These are phyloP conservation scores for Penicillium vulpinum DNA, from an alignment of 2,329 filamentous ascomycete species.

Conservation along the genomic window DNA sequence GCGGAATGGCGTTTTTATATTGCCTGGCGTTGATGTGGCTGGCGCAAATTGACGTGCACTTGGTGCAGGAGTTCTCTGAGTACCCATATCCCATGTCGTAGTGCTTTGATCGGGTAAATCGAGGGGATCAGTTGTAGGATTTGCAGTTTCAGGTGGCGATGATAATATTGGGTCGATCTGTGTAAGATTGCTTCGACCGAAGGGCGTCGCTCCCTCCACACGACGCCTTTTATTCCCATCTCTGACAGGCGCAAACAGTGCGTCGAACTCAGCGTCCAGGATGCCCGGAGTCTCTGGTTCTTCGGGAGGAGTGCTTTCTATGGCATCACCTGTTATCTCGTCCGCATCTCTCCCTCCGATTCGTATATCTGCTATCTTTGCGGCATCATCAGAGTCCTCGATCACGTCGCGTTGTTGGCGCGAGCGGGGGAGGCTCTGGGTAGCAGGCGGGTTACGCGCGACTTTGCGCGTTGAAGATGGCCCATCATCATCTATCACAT, in stretches of 20 bases:
- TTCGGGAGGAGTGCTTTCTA: conserved; percentile 20
- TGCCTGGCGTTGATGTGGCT: conserved; percentile 14
- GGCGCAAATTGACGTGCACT: conserved; percentile 7
- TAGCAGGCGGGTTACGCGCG: conserved; percentile 5
- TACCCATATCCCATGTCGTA: not conserved
- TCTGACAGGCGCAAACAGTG: conserved; percentile 30
- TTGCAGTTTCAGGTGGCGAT: conserved; percentile 19
- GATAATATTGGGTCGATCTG: conserved; percentile 19
- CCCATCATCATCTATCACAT: conserved; percentile 25
- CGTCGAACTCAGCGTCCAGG: conserved; percentile 31
- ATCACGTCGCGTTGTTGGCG: conserved; percentile 27
- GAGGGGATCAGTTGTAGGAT: not conserved
- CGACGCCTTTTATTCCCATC: conserved; percentile 37
- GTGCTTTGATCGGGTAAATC: conserved; percentile 11
- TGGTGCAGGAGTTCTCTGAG: conserved; percentile 11
- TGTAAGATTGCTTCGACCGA: not conserved
- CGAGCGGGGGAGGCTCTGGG: conserved; percentile 1
- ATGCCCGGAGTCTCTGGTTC: conserved; percentile 6
- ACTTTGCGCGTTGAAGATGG: conserved; percentile 15
- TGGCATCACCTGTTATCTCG: conserved; percentile 10
- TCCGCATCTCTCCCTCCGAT: not conserved
- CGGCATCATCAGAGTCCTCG: conserved; percentile 28
- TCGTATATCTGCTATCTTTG: conserved; percentile 4
- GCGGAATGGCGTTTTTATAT: conserved; percentile 26
- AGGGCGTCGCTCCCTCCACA: conserved; percentile 12